phyloP scores from a whole-genome alignment of 2,329 filamentous ascomycete genomes.

The Biscogniauxia marginata region DNA sequence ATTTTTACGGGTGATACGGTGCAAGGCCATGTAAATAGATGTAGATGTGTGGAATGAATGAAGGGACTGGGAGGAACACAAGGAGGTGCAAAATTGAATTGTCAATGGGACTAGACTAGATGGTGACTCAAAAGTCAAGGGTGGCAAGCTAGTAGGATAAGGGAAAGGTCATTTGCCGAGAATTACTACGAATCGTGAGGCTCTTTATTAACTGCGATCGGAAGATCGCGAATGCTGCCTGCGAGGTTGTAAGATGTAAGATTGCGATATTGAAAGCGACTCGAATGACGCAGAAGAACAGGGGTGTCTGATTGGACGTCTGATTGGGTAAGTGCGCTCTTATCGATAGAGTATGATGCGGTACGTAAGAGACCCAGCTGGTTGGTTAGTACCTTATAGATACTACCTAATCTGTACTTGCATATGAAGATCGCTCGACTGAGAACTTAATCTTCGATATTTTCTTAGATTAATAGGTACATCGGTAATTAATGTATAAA shows the following conservation, averaged over 20 bases:
- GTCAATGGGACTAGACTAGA: too few species aligned
- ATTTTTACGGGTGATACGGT: constrained; percentile 4
- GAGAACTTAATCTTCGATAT: too few species aligned
- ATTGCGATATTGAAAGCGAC: not conserved
- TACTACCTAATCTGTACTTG: too few species aligned
- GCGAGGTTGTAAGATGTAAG: not conserved
- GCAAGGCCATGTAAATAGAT: not conserved
- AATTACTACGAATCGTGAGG: not conserved
- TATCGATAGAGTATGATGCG: too few species aligned
- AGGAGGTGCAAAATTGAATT: too few species aligned
- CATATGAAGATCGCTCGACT: too few species aligned
- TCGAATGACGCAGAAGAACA: not conserved
- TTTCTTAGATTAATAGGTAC: too few species aligned
- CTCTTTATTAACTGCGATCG: not conserved
- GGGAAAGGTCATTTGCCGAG: not conserved
- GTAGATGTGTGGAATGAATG: not conserved
- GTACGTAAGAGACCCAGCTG: too few species aligned
- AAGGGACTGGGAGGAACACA: not conserved
- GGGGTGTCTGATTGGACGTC: too few species aligned
- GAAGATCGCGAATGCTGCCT: not conserved
- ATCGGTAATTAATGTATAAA: too few species aligned
- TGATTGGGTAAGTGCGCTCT: not conserved
- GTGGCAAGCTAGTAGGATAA: not conserved
- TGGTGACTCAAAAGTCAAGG: too few species aligned
- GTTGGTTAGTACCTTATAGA: too few species aligned